Conservation (phyloP, 768 basidiomycete species). For the Austroboletus eburneus region DNA sequence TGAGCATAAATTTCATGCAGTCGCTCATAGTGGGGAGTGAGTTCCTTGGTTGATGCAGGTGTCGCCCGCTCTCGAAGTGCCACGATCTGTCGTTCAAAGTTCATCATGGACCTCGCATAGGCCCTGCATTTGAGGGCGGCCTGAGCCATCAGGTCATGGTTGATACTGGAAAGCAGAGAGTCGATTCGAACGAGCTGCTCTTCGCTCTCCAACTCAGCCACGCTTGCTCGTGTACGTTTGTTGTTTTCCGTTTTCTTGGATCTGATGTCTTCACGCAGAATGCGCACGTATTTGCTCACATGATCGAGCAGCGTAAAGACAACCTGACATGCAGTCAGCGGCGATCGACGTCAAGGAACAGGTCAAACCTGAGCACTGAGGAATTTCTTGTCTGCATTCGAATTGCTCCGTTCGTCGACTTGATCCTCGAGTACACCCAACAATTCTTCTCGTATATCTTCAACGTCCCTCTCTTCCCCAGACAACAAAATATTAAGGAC, state of each 20-base stretch:
- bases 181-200: slow-evolving; percentile 71
- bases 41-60: slow-evolving; percentile 43
- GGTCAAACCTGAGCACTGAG: slow-evolving; percentile 85
- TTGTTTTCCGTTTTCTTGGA: slow-evolving; percentile 44
- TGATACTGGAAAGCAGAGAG: slow-evolving; percentile 76
- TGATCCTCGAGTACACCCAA: slow-evolving; percentile 84
- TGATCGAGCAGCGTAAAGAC: slow-evolving; percentile 95
- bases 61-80: slow-evolving; percentile 41
- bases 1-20: slow-evolving; percentile 95
- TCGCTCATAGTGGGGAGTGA: slow-evolving; percentile 63
- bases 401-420: slow-evolving; percentile 54
- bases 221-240: slow-evolving; percentile 45
- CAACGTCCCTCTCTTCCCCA: slow-evolving; percentile 56
- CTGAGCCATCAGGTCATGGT: slow-evolving; percentile 84
- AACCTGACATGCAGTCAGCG: slow-evolving; percentile 47
- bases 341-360: not conserved
- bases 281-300: slow-evolving; percentile 82
- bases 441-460: slow-evolving; percentile 71
- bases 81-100: slow-evolving; percentile 82
- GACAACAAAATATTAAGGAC: slow-evolving; percentile 82
- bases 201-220: slow-evolving; percentile 38
- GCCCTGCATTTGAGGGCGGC: slow-evolving; percentile 95
- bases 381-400: slow-evolving; percentile 73
- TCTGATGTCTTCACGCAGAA: slow-evolving; percentile 62
- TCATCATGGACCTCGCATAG: slow-evolving; percentile 91